Evolutionary conservation across 2,329 filamentous ascomycete genomes (phyloP).

Genomic region (Furcasterigmium furcatum): DNA sequence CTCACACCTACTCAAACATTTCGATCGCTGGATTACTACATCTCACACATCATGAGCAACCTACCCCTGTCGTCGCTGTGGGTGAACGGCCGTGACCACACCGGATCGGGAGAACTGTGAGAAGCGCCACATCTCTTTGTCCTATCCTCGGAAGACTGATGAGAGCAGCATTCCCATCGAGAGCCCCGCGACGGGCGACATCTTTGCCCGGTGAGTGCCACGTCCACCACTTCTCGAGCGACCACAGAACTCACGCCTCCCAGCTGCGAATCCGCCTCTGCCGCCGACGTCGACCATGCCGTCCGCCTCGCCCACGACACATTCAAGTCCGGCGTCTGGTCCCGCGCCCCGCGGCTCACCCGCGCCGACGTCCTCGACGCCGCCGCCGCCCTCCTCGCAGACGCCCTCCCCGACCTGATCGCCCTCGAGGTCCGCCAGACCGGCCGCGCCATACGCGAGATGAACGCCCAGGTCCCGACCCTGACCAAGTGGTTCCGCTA

Average conservation of each 20-base stretch:
- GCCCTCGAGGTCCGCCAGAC: constrained; percentile 65
- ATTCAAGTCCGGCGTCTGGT: constrained; percentile 54
- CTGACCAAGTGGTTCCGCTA: constrained; percentile 70
- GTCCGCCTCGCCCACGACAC: constrained; percentile 36
- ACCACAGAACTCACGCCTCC: background rate
- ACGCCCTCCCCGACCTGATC: constrained; percentile 53
- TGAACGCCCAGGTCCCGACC: constrained; percentile 65
- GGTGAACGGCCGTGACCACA: constrained; percentile 18
- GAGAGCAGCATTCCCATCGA: constrained; percentile 44
- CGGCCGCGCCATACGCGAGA: constrained; percentile 65
- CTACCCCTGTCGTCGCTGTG: constrained; percentile 38
- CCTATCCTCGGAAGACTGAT: constrained; percentile 6
- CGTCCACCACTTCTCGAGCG: background rate
- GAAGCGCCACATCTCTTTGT: constrained; percentile 17
- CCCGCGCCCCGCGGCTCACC: constrained; percentile 48
- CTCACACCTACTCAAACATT: no score
- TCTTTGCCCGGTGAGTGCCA: constrained; percentile 43
- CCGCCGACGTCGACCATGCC: constrained; percentile 36
- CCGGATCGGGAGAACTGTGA: constrained; percentile 42
- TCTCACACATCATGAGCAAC: no score
- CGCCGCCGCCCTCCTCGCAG: constrained; percentile 51
- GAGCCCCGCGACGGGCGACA: constrained; percentile 48
- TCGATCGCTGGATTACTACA: no score
- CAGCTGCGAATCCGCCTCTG: constrained; percentile 46
- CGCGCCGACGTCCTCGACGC: constrained; percentile 62